Evolutionary conservation across 208 protist genomes (phyloP).

Genomic region (Leishmania major): DNA sequence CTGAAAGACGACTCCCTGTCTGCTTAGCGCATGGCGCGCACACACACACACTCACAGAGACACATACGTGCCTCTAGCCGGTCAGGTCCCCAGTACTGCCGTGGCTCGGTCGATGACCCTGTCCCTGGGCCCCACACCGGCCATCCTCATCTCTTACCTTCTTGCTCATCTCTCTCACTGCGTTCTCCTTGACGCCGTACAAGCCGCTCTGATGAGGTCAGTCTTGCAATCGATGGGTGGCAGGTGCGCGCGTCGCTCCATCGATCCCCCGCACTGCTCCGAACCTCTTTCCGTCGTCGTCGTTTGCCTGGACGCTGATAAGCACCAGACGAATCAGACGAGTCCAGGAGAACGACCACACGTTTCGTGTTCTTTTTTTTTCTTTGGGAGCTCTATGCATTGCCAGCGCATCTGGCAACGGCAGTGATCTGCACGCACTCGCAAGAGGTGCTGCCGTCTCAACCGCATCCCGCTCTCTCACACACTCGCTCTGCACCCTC

Average conservation of each 20-base stretch:
- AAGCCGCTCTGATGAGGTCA: not conserved
- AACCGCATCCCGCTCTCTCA: not conserved
- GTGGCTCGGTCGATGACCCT: not conserved
- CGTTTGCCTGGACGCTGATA: not conserved
- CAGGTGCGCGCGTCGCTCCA: not conserved
- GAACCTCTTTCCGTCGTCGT: not conserved
- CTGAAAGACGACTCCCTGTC: not conserved
- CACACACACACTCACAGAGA: not conserved
- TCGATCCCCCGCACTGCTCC: not conserved
- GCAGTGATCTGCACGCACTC: not conserved
- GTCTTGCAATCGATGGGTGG: not conserved
- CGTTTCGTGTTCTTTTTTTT: not conserved
- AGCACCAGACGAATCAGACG: not conserved
- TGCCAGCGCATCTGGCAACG: not conserved
- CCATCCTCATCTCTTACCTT: not conserved
- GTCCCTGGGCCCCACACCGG: not conserved
- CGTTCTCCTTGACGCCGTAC: not conserved
- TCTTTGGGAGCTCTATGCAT: not conserved
- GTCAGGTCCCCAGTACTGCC: not conserved
- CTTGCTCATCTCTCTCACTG: slow-evolving; percentile 10
- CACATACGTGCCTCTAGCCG: not conserved
- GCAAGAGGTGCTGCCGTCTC: not conserved
- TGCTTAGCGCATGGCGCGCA: not conserved
- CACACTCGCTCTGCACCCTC: not conserved
- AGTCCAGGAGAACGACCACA: not conserved